Base-by-base conservation (phyloP, 495 filamentous ascomycete species). In the Aspergillus incahuasiensis region DNA sequence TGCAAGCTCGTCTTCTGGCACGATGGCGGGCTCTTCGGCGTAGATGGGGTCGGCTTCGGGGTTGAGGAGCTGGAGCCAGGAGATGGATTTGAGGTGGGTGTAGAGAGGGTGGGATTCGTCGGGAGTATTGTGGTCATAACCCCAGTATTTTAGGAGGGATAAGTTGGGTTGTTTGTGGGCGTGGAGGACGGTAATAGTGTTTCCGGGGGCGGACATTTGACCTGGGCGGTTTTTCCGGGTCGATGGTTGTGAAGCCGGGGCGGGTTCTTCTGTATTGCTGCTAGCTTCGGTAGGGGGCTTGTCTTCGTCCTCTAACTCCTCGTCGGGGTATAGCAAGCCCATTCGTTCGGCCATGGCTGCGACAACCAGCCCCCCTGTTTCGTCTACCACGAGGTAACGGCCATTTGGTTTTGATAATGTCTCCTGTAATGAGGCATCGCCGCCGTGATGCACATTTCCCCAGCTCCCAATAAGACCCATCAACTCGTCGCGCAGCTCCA, bases 271-370 rank as follows among this genome's bases (percentile, higher is more conserved):
- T 24, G 52, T 35, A n/a, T n/a, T n/a, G n/a, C 46, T 47, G 11
- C 18, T 19, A 15, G 38, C 46, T 15, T 35, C 35, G 1, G 52
- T 32, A 21, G 62, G 48, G 12, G 11, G 43, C 35, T 57, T 41
- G 13, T 67, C 64, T 24, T 65, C 46, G 35, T 73, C 62, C 1
- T 76, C 63, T 1, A 72, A 65, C 3, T 61, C 67, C 6, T 74
- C 70, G 0, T 69, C 68, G 0, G 80, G 75, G 65, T 90, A 81
- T 1, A 98, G 77, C 38, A 97, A 83, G 0, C 90, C 91, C 85
- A 97, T 91, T 51, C 87, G 80, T 68, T 98, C 94, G 0, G 94
- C 94, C 75, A 96, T 78, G 0, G 91, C 89, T 0, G 91, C 91
- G 1, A 92, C 84, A 8, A 98, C 65, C 21, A 97, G 70, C 0